A percentile compares a stretch with the other conserved stretches of the same genome.
These are phyloP conservation scores for Asterella californica DNA, from an alignment of 225 moss, liverwort and hornwort genomes.

Conservation along the genomic window DNA sequence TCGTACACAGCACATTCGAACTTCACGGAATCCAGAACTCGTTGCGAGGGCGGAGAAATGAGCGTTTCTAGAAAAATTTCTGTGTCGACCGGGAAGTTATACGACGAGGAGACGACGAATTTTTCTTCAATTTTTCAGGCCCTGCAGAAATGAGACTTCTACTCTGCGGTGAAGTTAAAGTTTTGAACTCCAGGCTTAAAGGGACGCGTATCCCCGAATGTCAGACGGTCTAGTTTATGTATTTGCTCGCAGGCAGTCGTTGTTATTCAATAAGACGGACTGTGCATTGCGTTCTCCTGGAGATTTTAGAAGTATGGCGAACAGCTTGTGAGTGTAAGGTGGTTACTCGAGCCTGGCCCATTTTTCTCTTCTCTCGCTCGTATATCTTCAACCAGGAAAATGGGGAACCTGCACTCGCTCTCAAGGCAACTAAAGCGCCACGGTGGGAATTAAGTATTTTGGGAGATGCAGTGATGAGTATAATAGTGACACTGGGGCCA, in stretches of 20 bases:
- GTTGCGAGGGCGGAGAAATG: slow-evolving; percentile 5
- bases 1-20: background rate
- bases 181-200: background rate
- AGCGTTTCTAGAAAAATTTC: background rate
- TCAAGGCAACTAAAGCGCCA: background rate
- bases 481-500: background rate
- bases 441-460: background rate
- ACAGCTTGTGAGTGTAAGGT: background rate
- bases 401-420: slow-evolving; percentile 1
- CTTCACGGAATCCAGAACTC: background rate
- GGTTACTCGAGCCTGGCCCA: background rate
- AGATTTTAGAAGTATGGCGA: background rate
- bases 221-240: background rate
- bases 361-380: background rate
- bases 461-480: slow-evolving; percentile 4
- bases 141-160: background rate
- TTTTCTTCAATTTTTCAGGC: background rate
- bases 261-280: background rate
- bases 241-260: background rate
- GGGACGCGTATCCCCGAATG: background rate
- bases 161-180: background rate
- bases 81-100: background rate
- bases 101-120: background rate
- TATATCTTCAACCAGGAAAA: background rate
- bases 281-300: background rate